Evolutionary conservation across 164 flowering plant species (phyloP), one percentile per base, ranked within the genome.

Genomic region (Aristolochia contorta): DNA sequence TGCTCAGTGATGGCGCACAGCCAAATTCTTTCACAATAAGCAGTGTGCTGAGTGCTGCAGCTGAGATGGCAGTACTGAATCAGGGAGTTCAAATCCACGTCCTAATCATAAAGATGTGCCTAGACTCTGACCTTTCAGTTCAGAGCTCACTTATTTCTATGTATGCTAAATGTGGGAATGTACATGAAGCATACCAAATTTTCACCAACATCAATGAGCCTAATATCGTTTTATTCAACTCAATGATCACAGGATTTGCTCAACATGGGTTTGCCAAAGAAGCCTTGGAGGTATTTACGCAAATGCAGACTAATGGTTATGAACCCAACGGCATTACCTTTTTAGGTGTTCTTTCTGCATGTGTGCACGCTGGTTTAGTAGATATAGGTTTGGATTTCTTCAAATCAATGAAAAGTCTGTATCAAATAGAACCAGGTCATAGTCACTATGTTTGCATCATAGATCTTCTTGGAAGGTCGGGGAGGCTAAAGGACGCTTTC

Each of bases 401-500:
- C 59, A 62, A 60, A 14, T 72, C 74, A 9, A 80, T 80, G 84
- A 72, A 51, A 48, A 43, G 69, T 30, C 33, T 58, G 4, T 75
- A 66, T 51, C 49, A 65, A 3, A 71, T 78, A 43, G 76, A 80
- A 59, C 84, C 80, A 20, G 73, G 67, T 27, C 77, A 74, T 43
- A 74, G 78, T 69, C 84, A 78, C 60, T 80, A 75, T 59, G 73
- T 77, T 16, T 74, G 80, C 68, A 68, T 80, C 77, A 79, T 78
- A 68, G 82, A 80, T 67, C 79, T 80, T 53, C 77, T 80, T 52
- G 80, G 84, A 12, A 65, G 71, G 66, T 75, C 78, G 25, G 82
- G 78, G 46, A 61, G 72, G 61, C 63, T 72, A 19, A 75, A 70
- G 24, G 77, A 74, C 48, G 79, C 78, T 61, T 24, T 20, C 18